Conservation (phyloP, 1,139 yeast species). For the Candida sp. region DNA sequence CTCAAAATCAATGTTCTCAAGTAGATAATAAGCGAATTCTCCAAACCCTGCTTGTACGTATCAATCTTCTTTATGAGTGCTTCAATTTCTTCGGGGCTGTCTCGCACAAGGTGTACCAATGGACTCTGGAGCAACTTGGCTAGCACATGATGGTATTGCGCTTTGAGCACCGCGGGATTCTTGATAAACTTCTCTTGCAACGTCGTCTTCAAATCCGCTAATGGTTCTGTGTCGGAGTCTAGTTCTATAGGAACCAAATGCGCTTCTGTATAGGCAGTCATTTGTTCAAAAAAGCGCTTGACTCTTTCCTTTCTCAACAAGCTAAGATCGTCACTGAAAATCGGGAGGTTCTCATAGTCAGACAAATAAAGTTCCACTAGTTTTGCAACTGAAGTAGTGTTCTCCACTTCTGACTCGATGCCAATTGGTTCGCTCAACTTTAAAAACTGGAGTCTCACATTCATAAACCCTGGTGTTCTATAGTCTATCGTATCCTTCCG, state of each 20-base stretch:
- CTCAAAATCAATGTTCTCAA: constrained; percentile 22
- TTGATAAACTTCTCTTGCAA: constrained; percentile 26
- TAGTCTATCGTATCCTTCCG: constrained; percentile 36
- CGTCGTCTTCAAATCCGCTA: constrained; percentile 1
- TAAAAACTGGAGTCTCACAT: constrained; percentile 27
- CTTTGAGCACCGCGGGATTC: constrained; percentile 19
- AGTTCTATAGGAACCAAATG: constrained; percentile 14
- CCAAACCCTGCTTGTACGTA: constrained; percentile 11
- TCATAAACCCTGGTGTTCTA: constrained; percentile 30
- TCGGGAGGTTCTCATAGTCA: constrained; percentile 22
- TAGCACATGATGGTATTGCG: constrained; percentile 34
- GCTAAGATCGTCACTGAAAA: constrained; percentile 19
- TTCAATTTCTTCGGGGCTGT: constrained; percentile 3
- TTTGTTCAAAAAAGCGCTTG: constrained; percentile 19
- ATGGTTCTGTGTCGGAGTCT: constrained; percentile 4
- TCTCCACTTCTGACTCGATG: neutral
- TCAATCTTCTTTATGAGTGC: constrained; percentile 11
- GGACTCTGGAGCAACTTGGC: constrained; percentile 26
- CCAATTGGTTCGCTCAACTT: constrained; percentile 12
- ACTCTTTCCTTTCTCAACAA: constrained; percentile 16
- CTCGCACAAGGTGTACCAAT: constrained; percentile 12
- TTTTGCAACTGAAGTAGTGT: constrained; percentile 15
- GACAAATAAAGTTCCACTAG: constrained; percentile 16
- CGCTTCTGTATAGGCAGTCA: constrained; percentile 22
- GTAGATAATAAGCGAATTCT: constrained; percentile 17